Conservation (phyloP, 371 early-diverging fungal genomes). For the Entomophthora muscae region DNA sequence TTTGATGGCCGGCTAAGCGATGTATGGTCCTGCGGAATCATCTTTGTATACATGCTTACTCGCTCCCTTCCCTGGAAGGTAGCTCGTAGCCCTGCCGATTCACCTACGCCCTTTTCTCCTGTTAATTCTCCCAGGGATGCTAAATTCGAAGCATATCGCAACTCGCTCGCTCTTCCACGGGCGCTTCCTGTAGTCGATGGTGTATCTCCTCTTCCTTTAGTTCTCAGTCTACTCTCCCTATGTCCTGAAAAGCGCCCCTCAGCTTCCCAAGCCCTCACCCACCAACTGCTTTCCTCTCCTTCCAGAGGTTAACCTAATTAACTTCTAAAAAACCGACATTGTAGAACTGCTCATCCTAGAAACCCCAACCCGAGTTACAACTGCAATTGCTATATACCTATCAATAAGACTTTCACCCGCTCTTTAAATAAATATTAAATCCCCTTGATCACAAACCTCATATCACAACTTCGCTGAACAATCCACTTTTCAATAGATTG, state of each 20-base stretch:
- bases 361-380: too few relatives aligned
- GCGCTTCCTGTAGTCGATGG: neutral
- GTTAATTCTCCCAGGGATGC: constrained; percentile 6
- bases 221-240: neutral
- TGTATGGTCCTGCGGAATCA: constrained; percentile 69
- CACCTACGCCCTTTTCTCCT: constrained; percentile 3
- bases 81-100: constrained; percentile 24
- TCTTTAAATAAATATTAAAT: too few relatives aligned
- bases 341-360: too few relatives aligned
- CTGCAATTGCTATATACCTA: too few relatives aligned
- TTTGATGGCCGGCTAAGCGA: constrained; percentile 65
- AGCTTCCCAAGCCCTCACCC: constrained; percentile 6
- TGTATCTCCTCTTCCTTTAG: neutral
- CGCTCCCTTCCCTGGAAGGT: constrained; percentile 27
- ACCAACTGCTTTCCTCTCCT: neutral
- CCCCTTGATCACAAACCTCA: too few relatives aligned
- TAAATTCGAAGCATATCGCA: neutral
- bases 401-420: too few relatives aligned
- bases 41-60: constrained; percentile 53
- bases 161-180: neutral
- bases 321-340: too few relatives aligned
- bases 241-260: neutral
- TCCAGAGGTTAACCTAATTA: too few relatives aligned
- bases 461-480: too few relatives aligned
- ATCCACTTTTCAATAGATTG: too few relatives aligned